These are phyloP conservation scores for Gossypium turneri DNA, from an alignment of 345 rosid genomes.

Conservation along the genomic window DNA sequence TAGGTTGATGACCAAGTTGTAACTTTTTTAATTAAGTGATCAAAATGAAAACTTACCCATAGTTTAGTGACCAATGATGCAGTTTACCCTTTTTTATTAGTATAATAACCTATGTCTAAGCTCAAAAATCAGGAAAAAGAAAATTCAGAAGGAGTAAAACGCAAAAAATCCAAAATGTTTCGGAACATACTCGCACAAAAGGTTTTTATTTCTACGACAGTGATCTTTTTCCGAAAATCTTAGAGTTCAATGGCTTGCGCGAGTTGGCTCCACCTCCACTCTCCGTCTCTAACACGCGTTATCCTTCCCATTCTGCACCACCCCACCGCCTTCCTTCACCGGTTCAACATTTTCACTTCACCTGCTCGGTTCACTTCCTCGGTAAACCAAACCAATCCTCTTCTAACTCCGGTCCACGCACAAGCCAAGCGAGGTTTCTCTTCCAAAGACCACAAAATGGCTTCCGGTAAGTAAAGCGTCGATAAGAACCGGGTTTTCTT, in stretches of 20 bases:
- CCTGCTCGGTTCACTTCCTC: slow-evolving; percentile 28
- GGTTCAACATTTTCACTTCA: slow-evolving; percentile 20
- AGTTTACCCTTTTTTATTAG: too few species aligned
- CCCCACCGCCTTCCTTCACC: slow-evolving; percentile 18
- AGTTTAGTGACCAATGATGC: too few species aligned
- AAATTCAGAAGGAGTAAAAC: not conserved
- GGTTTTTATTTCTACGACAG: not conserved
- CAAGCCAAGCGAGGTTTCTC: slow-evolving; percentile 43
- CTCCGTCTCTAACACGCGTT: slow-evolving; percentile 30
- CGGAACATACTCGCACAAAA: not conserved
- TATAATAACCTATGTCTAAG: not conserved
- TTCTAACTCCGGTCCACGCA: slow-evolving; percentile 27
- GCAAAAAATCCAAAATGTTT: not conserved
- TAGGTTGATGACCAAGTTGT: too few species aligned
- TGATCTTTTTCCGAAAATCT: not conserved
- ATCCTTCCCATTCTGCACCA: slow-evolving; percentile 27
- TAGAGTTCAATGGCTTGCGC: slow-evolving; percentile 37
- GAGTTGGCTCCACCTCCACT: slow-evolving; percentile 36
- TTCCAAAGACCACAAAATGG: slow-evolving; percentile 34
- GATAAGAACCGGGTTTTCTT: not conserved
- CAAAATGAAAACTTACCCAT: too few species aligned
- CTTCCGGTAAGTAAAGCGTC: slow-evolving; percentile 43
- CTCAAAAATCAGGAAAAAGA: not conserved
- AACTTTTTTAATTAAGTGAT: too few species aligned
- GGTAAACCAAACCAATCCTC: slow-evolving; percentile 25